phyloP scores from a whole-genome alignment of 805 yeast genomes.

The Candida methanosorbosa region DNA sequence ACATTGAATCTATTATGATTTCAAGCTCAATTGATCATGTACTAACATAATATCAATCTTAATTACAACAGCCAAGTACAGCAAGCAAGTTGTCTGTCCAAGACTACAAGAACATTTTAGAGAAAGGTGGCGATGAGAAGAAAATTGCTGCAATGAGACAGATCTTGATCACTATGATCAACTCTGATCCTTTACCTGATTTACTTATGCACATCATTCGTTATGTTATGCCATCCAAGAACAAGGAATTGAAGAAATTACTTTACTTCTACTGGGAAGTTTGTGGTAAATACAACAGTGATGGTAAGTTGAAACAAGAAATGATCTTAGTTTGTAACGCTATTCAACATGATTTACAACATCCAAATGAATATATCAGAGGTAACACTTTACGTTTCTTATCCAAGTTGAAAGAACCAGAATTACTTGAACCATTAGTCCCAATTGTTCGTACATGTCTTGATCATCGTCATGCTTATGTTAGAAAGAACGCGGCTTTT shows the following conservation, averaged over 20 bases:
- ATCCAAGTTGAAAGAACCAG: conserved; percentile 86
- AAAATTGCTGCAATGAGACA: conserved; percentile 87
- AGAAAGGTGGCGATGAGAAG: conserved; percentile 81
- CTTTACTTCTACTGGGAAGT: conserved; percentile 97
- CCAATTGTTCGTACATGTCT: conserved; percentile 87
- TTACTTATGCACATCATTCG: conserved; percentile 94
- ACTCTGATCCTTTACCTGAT: conserved; percentile 89
- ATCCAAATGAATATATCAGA: conserved; percentile 94
- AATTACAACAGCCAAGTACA: conserved; percentile 39
- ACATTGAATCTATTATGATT: no score
- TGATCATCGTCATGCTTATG: conserved; percentile 96
- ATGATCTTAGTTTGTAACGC: conserved; percentile 98
- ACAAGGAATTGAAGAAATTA: conserved; percentile 85
- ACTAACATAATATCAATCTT: background rate
- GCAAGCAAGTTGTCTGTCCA: conserved; percentile 52
- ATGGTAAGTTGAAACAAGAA: conserved; percentile 93
- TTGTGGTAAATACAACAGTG: conserved; percentile 81
- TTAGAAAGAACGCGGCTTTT: conserved; percentile 92
- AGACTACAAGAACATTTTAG: conserved; percentile 72
- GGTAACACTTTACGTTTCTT: conserved; percentile 92
- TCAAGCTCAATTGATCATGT: background rate
- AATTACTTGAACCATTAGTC: conserved; percentile 88
- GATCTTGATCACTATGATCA: conserved; percentile 77
- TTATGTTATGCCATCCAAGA: conserved; percentile 92
- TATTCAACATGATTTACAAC: conserved; percentile 93